Evolutionary conservation across 257 asterid species (phyloP).

Genomic region (Henckelia pumila): DNA sequence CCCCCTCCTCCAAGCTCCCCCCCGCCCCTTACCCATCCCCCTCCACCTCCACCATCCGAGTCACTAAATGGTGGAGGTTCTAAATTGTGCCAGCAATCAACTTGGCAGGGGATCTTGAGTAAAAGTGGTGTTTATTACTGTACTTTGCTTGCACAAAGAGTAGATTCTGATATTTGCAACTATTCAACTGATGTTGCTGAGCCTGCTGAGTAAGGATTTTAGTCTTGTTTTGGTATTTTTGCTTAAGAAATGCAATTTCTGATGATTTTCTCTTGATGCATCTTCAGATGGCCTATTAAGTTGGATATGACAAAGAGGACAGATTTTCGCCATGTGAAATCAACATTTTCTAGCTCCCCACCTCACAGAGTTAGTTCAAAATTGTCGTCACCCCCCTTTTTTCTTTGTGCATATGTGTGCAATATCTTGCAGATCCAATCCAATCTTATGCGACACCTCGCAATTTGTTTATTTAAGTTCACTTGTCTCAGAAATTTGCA

Average conservation of each 20-base stretch:
- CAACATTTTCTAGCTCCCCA: slow-evolving; percentile 72
- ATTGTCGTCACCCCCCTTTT: background rate
- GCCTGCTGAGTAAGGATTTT: slow-evolving; percentile 67
- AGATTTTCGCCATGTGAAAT: slow-evolving; percentile 74
- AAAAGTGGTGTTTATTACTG: slow-evolving; percentile 87
- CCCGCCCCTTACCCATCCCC: slow-evolving; percentile 30
- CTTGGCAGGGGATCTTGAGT: slow-evolving; percentile 87
- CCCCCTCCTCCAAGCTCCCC: slow-evolving; percentile 73
- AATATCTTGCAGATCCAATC: background rate
- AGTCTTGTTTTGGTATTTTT: slow-evolving; percentile 26
- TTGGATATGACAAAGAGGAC: slow-evolving; percentile 93
- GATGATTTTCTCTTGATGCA: slow-evolving; percentile 26
- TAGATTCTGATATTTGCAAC: slow-evolving; percentile 76
- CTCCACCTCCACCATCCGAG: slow-evolving; percentile 55
- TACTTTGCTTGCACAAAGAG: slow-evolving; percentile 70
- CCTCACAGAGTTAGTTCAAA: slow-evolving; percentile 63
- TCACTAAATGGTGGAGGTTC: slow-evolving; percentile 38
- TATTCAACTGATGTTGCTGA: slow-evolving; percentile 67
- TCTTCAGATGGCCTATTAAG: slow-evolving; percentile 89
- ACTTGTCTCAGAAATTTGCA: slow-evolving; percentile 11
- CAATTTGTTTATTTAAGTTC: background rate
- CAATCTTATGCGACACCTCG: background rate
- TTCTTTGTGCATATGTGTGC: background rate
- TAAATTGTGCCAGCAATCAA: slow-evolving; percentile 32
- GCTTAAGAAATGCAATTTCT: slow-evolving; percentile 6